Conservation (phyloP, 805 yeast species). For the Isabelozyma rhagii region DNA sequence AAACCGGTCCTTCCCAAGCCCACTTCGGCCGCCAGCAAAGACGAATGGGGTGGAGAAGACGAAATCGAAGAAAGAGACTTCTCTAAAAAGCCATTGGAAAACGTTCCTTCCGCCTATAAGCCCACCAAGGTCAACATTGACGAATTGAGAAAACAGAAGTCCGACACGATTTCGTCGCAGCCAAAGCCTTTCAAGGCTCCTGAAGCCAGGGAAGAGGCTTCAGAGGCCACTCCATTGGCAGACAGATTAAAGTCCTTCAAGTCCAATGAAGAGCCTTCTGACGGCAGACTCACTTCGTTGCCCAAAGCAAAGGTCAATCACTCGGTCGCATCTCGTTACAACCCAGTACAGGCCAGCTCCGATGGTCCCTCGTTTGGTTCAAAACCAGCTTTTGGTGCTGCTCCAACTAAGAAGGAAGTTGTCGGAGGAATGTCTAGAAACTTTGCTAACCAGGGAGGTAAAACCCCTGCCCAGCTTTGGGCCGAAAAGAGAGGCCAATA, state of each 20-base stretch:
- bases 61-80: constrained; percentile 56
- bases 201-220: constrained; percentile 21
- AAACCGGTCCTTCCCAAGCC: constrained; percentile 29
- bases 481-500: constrained; percentile 82
- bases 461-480: constrained; percentile 95
- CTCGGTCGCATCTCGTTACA: constrained; percentile 49
- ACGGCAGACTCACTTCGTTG: constrained; percentile 54
- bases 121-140: constrained; percentile 63
- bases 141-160: constrained; percentile 48
- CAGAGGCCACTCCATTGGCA: constrained; percentile 47
- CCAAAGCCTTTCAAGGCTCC: constrained; percentile 26
- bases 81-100: constrained; percentile 45
- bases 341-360: constrained; percentile 25
- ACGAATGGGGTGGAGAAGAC: constrained; percentile 72
- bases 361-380: constrained; percentile 31
- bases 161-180: constrained; percentile 43
- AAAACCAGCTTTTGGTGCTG: constrained; percentile 34
- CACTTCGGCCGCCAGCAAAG: constrained; percentile 33
- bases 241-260: constrained; percentile 45
- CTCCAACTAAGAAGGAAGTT: constrained; percentile 35
- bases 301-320: constrained; percentile 60
- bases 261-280: constrained; percentile 21
- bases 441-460: constrained; percentile 69
- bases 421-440: constrained; percentile 60
- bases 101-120: constrained; percentile 59